Base-by-base conservation (phyloP, 306 rosid species). In the Casuarina glauca region DNA sequence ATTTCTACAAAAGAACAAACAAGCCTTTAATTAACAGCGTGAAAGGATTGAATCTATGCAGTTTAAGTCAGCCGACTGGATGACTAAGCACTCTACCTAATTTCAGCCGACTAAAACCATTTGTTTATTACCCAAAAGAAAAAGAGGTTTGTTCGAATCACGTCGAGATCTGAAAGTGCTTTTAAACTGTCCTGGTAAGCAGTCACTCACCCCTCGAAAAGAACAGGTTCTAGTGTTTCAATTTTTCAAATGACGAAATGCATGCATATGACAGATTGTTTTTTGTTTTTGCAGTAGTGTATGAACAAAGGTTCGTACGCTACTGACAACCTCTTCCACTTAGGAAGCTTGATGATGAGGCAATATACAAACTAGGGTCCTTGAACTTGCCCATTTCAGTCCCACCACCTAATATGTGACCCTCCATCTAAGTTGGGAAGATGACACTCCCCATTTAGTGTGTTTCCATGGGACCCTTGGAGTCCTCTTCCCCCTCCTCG, bases 341-440 rank as follows among this genome's bases (percentile, higher is more conserved):
- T 82, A 57, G 19, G 16, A 50, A 76, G 39, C 46, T 74, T 72
- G 52, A 52, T 69, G 72, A 54, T 76, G 83, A 75, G 58, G 78
- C 74, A 79, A 69, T 61, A 9, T 61, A 20, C 20, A 7, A 6
- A 8, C 52, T 72, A 62, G 87, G 82, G 70, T 80, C 91, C 90
- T 84, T 92, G 89, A 90, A 92, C 87, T 88, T 90, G 90, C 82
- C 89, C 90, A 84, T 75, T 11, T 82, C 69, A 69, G 67, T 76
- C 77, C 77, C 80, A 72, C 76, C 87, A 86, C 81, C 85, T 43
- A 82, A 68, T 84, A 62, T 82, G 78, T 77, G 88, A 79, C 77
- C 78, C 84, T 70, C 81, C 76, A 84, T 88, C 88, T 73, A 76
- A 76, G 67, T 75, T 72, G 88, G 70, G 78, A 88, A 83, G 68